Evolutionary conservation across 129 eudicot species (phyloP).

Genomic region (Pittosporum tobira): DNA sequence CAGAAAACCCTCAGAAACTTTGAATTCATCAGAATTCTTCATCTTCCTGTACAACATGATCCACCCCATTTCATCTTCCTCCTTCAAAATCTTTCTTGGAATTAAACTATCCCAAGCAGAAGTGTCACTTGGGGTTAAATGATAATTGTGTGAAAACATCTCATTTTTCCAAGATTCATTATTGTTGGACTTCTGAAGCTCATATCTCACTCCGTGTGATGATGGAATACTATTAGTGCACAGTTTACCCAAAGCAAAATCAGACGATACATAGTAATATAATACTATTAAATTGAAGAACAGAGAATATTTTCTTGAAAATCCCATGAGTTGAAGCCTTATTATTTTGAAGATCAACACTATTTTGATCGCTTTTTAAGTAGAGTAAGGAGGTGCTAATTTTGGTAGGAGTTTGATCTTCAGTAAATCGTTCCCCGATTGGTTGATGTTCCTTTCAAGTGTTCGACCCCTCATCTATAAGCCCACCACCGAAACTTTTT

Average conservation of each 20-base stretch:
- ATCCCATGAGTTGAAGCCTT: too few species aligned
- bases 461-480: too few species aligned
- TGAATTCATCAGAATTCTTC: slow-evolving; percentile 28
- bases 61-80: slow-evolving; percentile 59
- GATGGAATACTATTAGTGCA: slow-evolving; percentile 51
- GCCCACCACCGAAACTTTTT: too few species aligned
- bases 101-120: slow-evolving; percentile 59
- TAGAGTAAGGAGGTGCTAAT: too few species aligned
- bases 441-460: too few species aligned
- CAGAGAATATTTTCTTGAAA: too few species aligned
- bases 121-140: slow-evolving; percentile 79
- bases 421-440: too few species aligned
- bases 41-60: slow-evolving; percentile 52
- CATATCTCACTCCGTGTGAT: slow-evolving; percentile 52
- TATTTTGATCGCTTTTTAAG: too few species aligned
- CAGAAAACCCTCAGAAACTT: slow-evolving; percentile 30
- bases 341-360: too few species aligned
- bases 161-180: slow-evolving; percentile 52
- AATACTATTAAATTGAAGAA: too few species aligned
- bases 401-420: too few species aligned
- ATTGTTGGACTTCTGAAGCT: slow-evolving; percentile 36
- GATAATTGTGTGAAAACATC: slow-evolving; percentile 39
- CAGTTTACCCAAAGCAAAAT: slow-evolving; percentile 34
- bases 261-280: slow-evolving; percentile 20
- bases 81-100: slow-evolving; percentile 59